phyloP scores from a whole-genome alignment of 768 basidiomycete genomes.

The Leccinum variicolor region DNA sequence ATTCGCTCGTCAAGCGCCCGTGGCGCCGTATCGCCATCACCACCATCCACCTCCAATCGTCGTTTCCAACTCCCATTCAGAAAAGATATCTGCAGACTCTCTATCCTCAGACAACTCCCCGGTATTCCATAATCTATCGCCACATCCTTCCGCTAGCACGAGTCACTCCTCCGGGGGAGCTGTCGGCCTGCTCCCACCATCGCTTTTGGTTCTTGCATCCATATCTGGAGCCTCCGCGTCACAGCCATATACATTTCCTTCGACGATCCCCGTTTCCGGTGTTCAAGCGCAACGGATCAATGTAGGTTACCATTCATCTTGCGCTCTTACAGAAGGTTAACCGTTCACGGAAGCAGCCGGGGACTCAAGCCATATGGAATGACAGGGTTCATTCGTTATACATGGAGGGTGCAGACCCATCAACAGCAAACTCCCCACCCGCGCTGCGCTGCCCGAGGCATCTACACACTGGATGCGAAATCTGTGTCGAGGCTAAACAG shows the following conservation, averaged over 20 bases:
- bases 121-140: constrained; percentile 18
- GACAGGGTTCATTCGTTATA: constrained; percentile 52
- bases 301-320: constrained; percentile 9
- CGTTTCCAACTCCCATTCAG: constrained; percentile 24
- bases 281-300: constrained; percentile 8
- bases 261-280: constrained; percentile 1
- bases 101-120: constrained; percentile 24
- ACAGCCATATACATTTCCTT: constrained; percentile 6
- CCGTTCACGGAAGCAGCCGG: constrained; percentile 3
- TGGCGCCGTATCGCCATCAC: constrained; percentile 33
- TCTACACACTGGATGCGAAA: constrained; percentile 68
- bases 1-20: constrained; percentile 66
- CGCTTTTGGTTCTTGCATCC: constrained; percentile 27
- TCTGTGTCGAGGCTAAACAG: constrained; percentile 65
- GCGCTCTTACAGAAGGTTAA: background rate
- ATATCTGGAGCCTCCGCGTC: constrained; percentile 20
- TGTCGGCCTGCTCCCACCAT: constrained; percentile 27
- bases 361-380: constrained; percentile 26
- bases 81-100: constrained; percentile 22
- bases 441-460: constrained; percentile 70
- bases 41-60: constrained; percentile 35
- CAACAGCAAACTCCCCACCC: constrained; percentile 59
- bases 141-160: constrained; percentile 21
- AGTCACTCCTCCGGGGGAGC: constrained; percentile 16
- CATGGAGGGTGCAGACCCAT: constrained; percentile 57